Base-by-base conservation (phyloP, 805 yeast genomes). In the Saccharomycopsis capsularis region DNA sequence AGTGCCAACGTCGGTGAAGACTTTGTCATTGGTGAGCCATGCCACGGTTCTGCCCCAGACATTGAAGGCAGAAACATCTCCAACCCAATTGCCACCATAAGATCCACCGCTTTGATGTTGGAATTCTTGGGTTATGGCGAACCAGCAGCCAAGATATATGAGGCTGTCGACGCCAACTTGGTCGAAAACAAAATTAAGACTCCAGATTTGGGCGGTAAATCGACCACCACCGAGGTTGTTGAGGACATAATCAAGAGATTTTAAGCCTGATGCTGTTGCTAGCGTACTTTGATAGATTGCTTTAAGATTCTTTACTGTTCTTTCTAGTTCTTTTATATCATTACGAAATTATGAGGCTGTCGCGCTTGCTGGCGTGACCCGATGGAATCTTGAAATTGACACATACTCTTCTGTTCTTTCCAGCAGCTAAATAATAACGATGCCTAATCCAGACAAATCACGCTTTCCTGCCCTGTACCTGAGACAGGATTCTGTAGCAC, bases 11-110 rank as follows among this genome's bases (percentile, higher is more conserved):
- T 93, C 55, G 99, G 99, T 62, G 96, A 89, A 64, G 70, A 75
- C 65, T 91, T 93, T 64, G 97, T 95, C 55, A 88, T 93, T 64
- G 99, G 99, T 66, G 99, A 93, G 72, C 99, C 99, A 64, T 90
- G 97, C 65, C 99, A 93, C 70, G 99, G 99, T 54, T 86, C 96
- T 49, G 99, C 99, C 48, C 99, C 99, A 50, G 99, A 93, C 67
- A 93, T 93, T 58, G 96, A 90, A 65, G 99, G 99, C 60, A 82
- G 77, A 68, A 93, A 93, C 60, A 86, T 88, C 60, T 78, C 96
- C 46, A 91, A 91, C 77, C 99, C 99, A 57, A 82, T 93, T 62
- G 99, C 99, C 50, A 93, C 99, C 45, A 91, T 93, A 65, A 83
- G 99, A 72, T 93, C 99, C 27, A 82, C 97, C 51, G 99, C 98